A percentile compares a stretch with the other conserved stretches of the same genome.
These are phyloP conservation scores for Lipomyces kockii DNA, from an alignment of 805 yeast species.

Conservation along the genomic window DNA sequence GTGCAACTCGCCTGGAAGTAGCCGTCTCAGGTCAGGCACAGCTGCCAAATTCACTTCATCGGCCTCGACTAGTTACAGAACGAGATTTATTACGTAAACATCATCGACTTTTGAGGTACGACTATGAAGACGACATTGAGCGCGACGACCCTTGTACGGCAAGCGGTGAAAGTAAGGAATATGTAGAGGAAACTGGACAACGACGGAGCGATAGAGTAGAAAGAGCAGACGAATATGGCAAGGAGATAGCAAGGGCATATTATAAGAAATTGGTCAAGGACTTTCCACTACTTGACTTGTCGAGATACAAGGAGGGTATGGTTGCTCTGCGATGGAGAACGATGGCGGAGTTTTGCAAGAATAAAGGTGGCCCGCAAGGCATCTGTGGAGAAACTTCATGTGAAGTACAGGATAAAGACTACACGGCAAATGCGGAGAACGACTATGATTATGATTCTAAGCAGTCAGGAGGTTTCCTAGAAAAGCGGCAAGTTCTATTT, in stretches of 20 bases:
- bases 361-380: slow-evolving; percentile 25
- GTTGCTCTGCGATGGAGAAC: slow-evolving; percentile 31
- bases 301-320: slow-evolving; percentile 24
- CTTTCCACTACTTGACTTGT: slow-evolving; percentile 25
- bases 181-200: background rate
- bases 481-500: slow-evolving; percentile 22
- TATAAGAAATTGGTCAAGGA: slow-evolving; percentile 20
- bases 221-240: slow-evolving; percentile 20
- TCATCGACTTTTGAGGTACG: slow-evolving; percentile 25
- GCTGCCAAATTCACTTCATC: background rate
- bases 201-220: slow-evolving; percentile 12
- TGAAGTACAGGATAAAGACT: slow-evolving; percentile 8
- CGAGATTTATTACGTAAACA: slow-evolving; percentile 24
- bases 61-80: slow-evolving; percentile 16
- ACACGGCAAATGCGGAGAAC: slow-evolving; percentile 13
- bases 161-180: background rate
- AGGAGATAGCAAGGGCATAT: slow-evolving; percentile 19
- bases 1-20: background rate
- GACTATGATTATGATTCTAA: background rate
- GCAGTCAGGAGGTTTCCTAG: slow-evolving; percentile 3
- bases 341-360: slow-evolving; percentile 18
- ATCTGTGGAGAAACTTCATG: slow-evolving; percentile 27
- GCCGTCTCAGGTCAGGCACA: background rate
- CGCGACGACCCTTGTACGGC: background rate
- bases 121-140: background rate